Conservation (phyloP, 208 protist genomes). For the Leptomonas seymouri region DNA sequence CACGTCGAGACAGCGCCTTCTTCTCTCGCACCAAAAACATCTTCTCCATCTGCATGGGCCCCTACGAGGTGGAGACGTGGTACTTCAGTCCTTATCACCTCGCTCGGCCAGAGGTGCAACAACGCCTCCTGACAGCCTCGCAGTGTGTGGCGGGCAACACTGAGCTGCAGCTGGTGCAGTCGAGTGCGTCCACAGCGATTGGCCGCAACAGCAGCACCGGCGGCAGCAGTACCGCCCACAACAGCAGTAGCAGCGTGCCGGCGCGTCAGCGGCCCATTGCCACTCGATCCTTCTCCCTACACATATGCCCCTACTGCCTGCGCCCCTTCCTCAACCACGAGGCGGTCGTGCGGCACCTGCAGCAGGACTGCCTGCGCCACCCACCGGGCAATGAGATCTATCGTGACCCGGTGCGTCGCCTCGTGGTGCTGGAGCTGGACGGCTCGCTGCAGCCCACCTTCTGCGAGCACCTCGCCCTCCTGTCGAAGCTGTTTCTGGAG, state of each 20-base stretch:
- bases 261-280: slow-evolving; percentile 29
- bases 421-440: slow-evolving; percentile 98
- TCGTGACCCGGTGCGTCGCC: slow-evolving; percentile 74
- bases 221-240: slow-evolving; percentile 11
- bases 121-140: slow-evolving; percentile 52
- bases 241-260: not conserved
- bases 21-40: slow-evolving; percentile 97
- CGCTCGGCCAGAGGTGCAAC: slow-evolving; percentile 72
- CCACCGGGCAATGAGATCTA: slow-evolving; percentile 93
- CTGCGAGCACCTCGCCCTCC: slow-evolving; percentile 98
- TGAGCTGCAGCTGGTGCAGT: slow-evolving; percentile 51
- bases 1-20: slow-evolving; percentile 85
- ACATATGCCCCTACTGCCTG: slow-evolving; percentile 98
- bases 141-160: slow-evolving; percentile 52
- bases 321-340: slow-evolving; percentile 92
- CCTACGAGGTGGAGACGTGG: slow-evolving; percentile 96
- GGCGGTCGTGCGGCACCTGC: slow-evolving; percentile 84
- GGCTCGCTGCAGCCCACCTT: slow-evolving; percentile 97
- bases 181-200: slow-evolving; percentile 5
- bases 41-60: slow-evolving; percentile 95
- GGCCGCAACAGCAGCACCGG: not conserved
- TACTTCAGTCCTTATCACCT: slow-evolving; percentile 98
- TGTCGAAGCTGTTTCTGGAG: slow-evolving; percentile 99
- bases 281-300: slow-evolving; percentile 80
- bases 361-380: slow-evolving; percentile 83